These are phyloP conservation scores for Ophiostoma sp. DNA, from an alignment of 2,329 filamentous ascomycete species.

Conservation along the genomic window DNA sequence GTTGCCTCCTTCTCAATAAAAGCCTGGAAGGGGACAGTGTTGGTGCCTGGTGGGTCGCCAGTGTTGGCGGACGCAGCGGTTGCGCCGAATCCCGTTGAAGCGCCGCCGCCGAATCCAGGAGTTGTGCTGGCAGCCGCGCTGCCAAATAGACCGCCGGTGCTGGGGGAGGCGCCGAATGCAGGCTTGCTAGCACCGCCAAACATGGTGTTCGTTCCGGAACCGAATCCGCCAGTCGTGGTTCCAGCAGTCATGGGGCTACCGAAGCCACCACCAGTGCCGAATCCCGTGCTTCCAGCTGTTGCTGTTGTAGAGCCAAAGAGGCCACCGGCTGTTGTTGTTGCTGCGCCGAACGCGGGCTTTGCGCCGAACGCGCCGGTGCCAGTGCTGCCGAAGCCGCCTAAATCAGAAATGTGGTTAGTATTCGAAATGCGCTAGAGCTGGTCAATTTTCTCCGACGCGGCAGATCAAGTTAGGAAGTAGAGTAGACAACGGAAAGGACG, in stretches of 20 bases:
- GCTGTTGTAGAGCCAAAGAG: conserved; percentile 42
- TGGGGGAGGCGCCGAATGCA: conserved; percentile 35
- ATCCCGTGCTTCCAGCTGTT: conserved; percentile 35
- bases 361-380: conserved; percentile 31
- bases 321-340: conserved; percentile 38
- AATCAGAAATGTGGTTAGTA: conserved; percentile 17
- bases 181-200: conserved; percentile 47
- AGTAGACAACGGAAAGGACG: too few relatives aligned
- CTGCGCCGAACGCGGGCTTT: conserved; percentile 52
- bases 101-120: conserved; percentile 37
- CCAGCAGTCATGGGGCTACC: conserved; percentile 30
- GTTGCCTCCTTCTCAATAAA: conserved; percentile 68
- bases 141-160: conserved; percentile 43
- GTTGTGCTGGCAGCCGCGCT: conserved; percentile 34
- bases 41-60: conserved; percentile 64
- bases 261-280: conserved; percentile 40
- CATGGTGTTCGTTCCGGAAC: conserved; percentile 39
- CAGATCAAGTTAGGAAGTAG: neutral
- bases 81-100: conserved; percentile 29
- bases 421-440: neutral
- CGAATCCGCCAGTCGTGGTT: conserved; percentile 37
- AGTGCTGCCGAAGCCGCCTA: conserved; percentile 31
- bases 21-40: conserved; percentile 61
- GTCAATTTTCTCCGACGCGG: neutral
- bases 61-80: conserved; percentile 46